Conservation (phyloP, 805 yeast species). For the Sugiyamaella valdiviana region DNA sequence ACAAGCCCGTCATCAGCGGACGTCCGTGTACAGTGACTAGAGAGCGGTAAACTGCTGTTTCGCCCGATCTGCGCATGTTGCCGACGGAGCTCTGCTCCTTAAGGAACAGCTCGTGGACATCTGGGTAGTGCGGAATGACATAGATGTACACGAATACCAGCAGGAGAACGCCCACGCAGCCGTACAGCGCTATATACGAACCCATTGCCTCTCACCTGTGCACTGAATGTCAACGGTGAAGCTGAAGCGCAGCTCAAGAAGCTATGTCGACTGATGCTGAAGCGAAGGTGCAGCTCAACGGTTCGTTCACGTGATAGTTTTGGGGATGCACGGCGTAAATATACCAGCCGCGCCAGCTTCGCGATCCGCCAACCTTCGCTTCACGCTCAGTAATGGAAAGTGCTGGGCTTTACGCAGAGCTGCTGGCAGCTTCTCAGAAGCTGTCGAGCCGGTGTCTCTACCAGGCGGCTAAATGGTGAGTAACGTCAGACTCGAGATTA, state of each 20-base stretch:
- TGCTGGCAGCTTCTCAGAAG: slow-evolving; percentile 34
- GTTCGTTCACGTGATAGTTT: too few species aligned
- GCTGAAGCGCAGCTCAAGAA: too few species aligned
- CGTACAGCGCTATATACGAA: not conserved
- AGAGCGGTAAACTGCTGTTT: slow-evolving; percentile 72
- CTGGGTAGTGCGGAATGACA: slow-evolving; percentile 27
- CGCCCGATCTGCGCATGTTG: slow-evolving; percentile 55
- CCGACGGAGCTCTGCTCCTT: slow-evolving; percentile 57
- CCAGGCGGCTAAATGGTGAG: slow-evolving; percentile 59
- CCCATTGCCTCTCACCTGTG: too few species aligned
- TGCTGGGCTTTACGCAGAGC: slow-evolving; percentile 5
- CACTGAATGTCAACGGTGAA: too few species aligned
- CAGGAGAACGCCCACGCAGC: not conserved
- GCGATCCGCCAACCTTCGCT: not conserved
- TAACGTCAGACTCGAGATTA: not conserved
- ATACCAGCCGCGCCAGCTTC: not conserved
- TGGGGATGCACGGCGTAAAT: too few species aligned
- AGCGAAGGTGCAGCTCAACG: too few species aligned
- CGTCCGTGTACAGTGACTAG: slow-evolving; percentile 66
- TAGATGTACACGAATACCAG: slow-evolving; percentile 10
- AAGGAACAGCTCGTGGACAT: slow-evolving; percentile 32
- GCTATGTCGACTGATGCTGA: not conserved
- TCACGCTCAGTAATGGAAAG: not conserved
- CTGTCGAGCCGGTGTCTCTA: slow-evolving; percentile 54
- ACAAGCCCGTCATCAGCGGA: slow-evolving; percentile 63